Base-by-base conservation (phyloP, 1,284 basidiomycete genomes). In the Sphaerobolus stellatus region DNA sequence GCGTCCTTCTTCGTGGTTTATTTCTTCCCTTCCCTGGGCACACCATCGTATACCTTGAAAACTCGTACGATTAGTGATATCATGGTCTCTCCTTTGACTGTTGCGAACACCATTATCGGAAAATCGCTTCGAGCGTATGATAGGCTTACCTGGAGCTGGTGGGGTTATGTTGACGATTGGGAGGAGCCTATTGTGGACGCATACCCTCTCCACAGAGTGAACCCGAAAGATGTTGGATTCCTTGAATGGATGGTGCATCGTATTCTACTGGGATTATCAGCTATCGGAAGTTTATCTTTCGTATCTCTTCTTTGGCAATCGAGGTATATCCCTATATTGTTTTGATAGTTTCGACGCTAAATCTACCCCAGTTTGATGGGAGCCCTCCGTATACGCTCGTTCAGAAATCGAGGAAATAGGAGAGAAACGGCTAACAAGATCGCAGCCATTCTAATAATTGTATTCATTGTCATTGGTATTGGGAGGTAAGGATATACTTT, bases 261-360 rank as follows among this genome's bases (percentile, higher is more conserved):
- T 25, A 86, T 91, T 65, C 60, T 90, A 14, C 69, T 91, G 20
- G 88, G 89, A 20, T 72, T 92, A 13, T 89, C 89, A 24, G 76
- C 90, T 47, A 78, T 92, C 9, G 88, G 88, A 7, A 86, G 85
- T 34, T 81, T 82, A n/a, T 90, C 86, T 20, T 69, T 91, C 41
- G 78, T 90, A 8, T 84, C 88, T 48, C 80, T 88, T 77, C 67
- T 90, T 7, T 65, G 86, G 29, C 80, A 86, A 4, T 65, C 83
- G 16, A 82, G 52, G 52, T 54, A 41, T 24, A 18, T 40, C 22
- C 25, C 20, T 3, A 4, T 52, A 14, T 30, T 30, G 36, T 30
- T 30, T n/a, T 16, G 25, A 28, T 28, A 13, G 40, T 7, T 43
- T 22, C 40, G 38, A 7, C 6, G 40, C 22, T 11, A 28, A 38